Conservation (phyloP, 176 grass and related monocot species). For the Phoenix dactylifera region DNA sequence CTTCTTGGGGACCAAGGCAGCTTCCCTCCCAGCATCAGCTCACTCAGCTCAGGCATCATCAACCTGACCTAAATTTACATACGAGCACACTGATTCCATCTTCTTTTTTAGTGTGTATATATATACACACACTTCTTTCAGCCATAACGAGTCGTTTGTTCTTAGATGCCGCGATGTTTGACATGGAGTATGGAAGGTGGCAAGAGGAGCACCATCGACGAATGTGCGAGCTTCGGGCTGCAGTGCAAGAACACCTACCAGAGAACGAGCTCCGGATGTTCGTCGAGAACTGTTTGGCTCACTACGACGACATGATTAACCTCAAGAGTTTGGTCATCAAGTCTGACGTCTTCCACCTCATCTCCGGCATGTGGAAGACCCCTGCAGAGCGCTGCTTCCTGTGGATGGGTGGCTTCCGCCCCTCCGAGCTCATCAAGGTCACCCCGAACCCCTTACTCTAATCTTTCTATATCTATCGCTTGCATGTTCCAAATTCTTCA, state of each 20-base stretch:
- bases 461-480: too few relatives aligned
- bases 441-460: neutral
- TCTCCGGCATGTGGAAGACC: constrained; percentile 84
- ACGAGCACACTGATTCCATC: neutral
- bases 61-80: neutral
- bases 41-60: constrained; percentile 37
- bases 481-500: too few relatives aligned
- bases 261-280: constrained; percentile 29
- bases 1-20: constrained; percentile 24
- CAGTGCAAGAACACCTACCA: neutral
- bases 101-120: neutral
- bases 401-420: constrained; percentile 94
- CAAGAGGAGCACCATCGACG: constrained; percentile 10
- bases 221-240: constrained; percentile 2
- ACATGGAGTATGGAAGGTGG: constrained; percentile 8
- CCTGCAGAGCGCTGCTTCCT: constrained; percentile 98
- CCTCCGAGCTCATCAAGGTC: constrained; percentile 96
- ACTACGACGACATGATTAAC: constrained; percentile 32
- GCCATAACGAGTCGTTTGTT: neutral
- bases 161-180: constrained; percentile 3
- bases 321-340: constrained; percentile 31
- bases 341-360: constrained; percentile 46
- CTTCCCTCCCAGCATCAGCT: constrained; percentile 22
- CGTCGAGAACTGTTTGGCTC: constrained; percentile 21
- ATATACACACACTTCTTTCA: too few relatives aligned